A percentile compares a stretch with the other conserved stretches of the same genome.
Evolutionary conservation across 768 basidiomycete species (phyloP).

Genomic region (Agaricus sinodeliciosus): DNA sequence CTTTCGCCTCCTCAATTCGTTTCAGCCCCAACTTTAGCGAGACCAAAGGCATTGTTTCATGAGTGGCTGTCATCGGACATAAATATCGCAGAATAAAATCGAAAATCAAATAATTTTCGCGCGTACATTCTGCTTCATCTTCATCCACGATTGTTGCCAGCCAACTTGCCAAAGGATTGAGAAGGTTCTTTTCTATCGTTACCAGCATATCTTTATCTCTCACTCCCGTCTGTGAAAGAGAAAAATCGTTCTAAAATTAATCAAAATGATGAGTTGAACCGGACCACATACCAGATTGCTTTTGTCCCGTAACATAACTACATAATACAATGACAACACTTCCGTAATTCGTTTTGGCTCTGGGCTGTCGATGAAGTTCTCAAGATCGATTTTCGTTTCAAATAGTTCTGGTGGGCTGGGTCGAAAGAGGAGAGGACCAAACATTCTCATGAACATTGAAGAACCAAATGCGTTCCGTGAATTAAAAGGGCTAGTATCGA

Average conservation of each 20-base stretch:
- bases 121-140: not conserved
- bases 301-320: conserved; percentile 52
- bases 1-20: conserved; percentile 36
- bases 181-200: conserved; percentile 36
- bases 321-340: conserved; percentile 62
- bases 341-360: conserved; percentile 62
- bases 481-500: conserved; percentile 18
- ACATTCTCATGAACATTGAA: conserved; percentile 43
- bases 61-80: conserved; percentile 13
- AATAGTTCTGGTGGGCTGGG: conserved; percentile 52
- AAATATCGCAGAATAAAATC: too few relatives aligned
- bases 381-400: conserved; percentile 18
- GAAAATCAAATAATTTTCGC: not conserved
- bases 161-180: conserved; percentile 36
- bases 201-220: conserved; percentile 36
- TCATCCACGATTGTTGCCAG: conserved; percentile 26
- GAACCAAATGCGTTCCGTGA: conserved; percentile 40
- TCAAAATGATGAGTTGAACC: not conserved
- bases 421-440: conserved; percentile 56
- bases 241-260: not conserved
- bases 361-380: conserved; percentile 37
- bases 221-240: conserved; percentile 40
- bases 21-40: conserved; percentile 44
- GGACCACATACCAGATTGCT: conserved; percentile 41
- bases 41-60: conserved; percentile 29